A percentile compares a stretch with the other conserved stretches of the same genome.
Evolutionary conservation across 1,284 basidiomycete genomes (phyloP).

Genomic region (Lentinus polychrous): DNA sequence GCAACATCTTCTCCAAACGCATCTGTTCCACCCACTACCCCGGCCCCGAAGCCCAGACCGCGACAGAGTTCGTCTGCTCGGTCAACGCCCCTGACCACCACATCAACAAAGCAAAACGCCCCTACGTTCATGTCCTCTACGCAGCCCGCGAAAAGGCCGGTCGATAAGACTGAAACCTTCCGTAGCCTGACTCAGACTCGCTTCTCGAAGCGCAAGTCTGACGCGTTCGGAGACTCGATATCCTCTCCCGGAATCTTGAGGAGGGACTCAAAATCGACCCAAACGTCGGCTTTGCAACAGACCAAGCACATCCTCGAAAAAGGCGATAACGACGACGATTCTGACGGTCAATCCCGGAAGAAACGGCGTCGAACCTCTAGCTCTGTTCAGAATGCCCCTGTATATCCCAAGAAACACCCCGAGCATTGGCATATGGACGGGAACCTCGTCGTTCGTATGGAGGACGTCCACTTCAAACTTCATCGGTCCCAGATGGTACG

Average conservation of each 20-base stretch:
- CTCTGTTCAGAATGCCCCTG: neutral
- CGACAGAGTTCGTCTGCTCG: no score
- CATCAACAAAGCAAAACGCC: no score
- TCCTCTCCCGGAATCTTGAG: neutral
- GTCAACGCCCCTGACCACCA: no score
- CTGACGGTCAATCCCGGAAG: neutral
- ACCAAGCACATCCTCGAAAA: neutral
- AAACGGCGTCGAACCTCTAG: neutral
- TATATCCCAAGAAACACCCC: slow-evolving; percentile 8
- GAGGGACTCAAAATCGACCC: neutral
- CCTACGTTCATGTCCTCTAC: no score
- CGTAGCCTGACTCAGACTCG: no score
- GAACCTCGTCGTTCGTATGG: slow-evolving; percentile 27
- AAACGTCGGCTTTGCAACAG: neutral
- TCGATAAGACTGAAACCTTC: no score
- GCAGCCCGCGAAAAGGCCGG: no score
- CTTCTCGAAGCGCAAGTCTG: neutral
- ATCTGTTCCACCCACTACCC: no score
- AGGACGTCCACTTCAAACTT: slow-evolving; percentile 26
- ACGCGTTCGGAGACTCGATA: neutral
- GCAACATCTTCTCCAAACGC: no score
- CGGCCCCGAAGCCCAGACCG: no score
- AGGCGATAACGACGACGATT: neutral
- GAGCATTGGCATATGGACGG: slow-evolving; percentile 33
- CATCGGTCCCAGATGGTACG: slow-evolving; percentile 29